Evolutionary conservation across 176 grass and related monocot species (phyloP).

Genomic region (Cymbopogon citratus): DNA sequence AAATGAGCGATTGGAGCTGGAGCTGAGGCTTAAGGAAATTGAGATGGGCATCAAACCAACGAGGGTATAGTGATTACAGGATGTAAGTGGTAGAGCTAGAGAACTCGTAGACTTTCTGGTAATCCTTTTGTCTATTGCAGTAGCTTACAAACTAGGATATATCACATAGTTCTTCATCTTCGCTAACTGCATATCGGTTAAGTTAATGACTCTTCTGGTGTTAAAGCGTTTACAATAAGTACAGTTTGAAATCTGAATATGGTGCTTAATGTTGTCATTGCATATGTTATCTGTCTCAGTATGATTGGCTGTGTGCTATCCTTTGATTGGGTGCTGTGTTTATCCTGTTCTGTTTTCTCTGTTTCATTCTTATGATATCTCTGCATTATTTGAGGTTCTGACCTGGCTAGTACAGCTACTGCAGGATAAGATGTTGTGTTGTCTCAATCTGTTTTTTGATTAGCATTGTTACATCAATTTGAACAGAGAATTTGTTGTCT

Average conservation of each 20-base stretch:
- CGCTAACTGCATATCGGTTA: slow-evolving; percentile 5
- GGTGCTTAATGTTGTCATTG: slow-evolving; percentile 6
- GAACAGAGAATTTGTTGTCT: neutral
- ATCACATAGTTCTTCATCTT: slow-evolving; percentile 28
- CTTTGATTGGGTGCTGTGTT: neutral
- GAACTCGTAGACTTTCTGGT: slow-evolving; percentile 13
- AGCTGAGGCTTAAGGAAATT: slow-evolving; percentile 66
- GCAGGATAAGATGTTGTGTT: neutral
- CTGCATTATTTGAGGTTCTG: neutral
- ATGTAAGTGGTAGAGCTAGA: slow-evolving; percentile 33
- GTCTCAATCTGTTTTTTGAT: neutral
- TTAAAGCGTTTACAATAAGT: slow-evolving; percentile 3
- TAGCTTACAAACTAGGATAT: slow-evolving; percentile 33
- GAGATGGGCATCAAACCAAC: slow-evolving; percentile 49
- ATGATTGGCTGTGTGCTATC: neutral
- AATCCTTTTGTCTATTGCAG: slow-evolving; percentile 36
- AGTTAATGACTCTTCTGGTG: slow-evolving; percentile 23
- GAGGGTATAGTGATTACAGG: slow-evolving; percentile 20
- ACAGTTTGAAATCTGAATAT: slow-evolving; percentile 26
- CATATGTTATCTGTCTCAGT: neutral
- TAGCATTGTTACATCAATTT: neutral
- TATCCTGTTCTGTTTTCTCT: neutral
- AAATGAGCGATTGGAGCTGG: slow-evolving; percentile 68
- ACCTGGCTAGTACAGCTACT: neutral
- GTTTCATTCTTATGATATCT: neutral